Evolutionary conservation across 305 asterid genomes (phyloP), one percentile per base, ranked within the genome.

Genomic region (Fraxinus velutina): DNA sequence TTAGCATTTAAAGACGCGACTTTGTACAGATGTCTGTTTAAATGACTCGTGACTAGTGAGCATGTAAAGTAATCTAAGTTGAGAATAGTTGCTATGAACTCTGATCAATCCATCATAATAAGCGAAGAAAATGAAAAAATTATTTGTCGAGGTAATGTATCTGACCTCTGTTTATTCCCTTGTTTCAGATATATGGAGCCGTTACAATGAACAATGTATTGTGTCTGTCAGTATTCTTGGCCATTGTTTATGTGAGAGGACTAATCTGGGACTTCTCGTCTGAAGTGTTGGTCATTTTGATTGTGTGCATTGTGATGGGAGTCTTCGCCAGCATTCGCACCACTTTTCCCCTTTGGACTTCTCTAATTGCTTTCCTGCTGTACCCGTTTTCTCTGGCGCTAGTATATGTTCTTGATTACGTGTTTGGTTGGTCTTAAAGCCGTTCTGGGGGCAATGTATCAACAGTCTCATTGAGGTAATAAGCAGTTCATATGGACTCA

Each of bases 191-290:
- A 78, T 96, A 96, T 34, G 98, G 99, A 83, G 95, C 98, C 15
- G 98, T 89, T 73, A 92, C 99, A 0, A 96, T 94, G 98, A 96
- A 96, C 93, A 94, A 94, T 60, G 90, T 86, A 72, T 86, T 96
- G 64, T 96, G 99, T 62, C 89, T 96, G 2, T 92, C 99, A 0
- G 99, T 96, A 39, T 96, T 94, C 90, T 88, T 94, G 86, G 97
- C 90, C 29, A 95, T 96, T 10, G 98, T 96, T 57, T 94, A 94
- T 57, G 73, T 50, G 2, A 82, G 99, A 77, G 98, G 97, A 21
- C 84, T 96, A 89, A 86, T 84, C 29, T 96, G 99, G 98, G 92
- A 94, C 88, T 96, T 96, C 91, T 93, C 99, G 0, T 88, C 99
- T 0, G 98, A 96, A 84, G 99, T 94, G 85, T 90, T 96, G 74